These are phyloP conservation scores for Ophidiomyces ophidiicola DNA, from an alignment of 2,329 filamentous ascomycete species.

Conservation along the genomic window DNA sequence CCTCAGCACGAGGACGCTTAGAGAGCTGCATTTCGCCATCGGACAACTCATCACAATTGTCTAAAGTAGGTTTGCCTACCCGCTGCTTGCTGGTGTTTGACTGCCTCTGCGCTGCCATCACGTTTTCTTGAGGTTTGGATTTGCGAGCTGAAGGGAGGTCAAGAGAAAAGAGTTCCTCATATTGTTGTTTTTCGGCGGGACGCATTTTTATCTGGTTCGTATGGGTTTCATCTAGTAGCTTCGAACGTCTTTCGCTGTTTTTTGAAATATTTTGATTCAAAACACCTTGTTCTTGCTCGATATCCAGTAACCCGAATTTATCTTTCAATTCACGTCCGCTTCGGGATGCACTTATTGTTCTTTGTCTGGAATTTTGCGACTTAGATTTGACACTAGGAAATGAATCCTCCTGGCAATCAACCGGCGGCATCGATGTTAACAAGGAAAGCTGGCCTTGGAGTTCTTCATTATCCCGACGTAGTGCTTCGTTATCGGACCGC, in stretches of 20 bases:
- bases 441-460: conserved; percentile 28
- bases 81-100: conserved; percentile 31
- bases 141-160: conserved; percentile 4
- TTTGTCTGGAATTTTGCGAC: not conserved
- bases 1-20: not conserved
- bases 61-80: conserved; percentile 28
- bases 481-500: conserved; percentile 29
- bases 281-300: too few species aligned
- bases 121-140: conserved; percentile 1
- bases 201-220: too few species aligned
- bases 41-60: conserved; percentile 22
- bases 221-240: too few species aligned
- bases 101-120: conserved; percentile 19
- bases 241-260: too few species aligned
- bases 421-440: conserved; percentile 14
- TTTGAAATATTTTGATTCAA: too few species aligned
- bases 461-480: conserved; percentile 30
- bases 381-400: not conserved
- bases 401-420: conserved; percentile 2
- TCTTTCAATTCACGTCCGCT: not conserved
- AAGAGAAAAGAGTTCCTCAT: conserved; percentile 13
- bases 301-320: conserved; percentile 4
- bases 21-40: conserved; percentile 19
- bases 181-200: not conserved
- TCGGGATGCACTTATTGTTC: not conserved